Conservation (phyloP, 2,329 filamentous ascomycete species). For the Reticulascus tulasneorum region DNA sequence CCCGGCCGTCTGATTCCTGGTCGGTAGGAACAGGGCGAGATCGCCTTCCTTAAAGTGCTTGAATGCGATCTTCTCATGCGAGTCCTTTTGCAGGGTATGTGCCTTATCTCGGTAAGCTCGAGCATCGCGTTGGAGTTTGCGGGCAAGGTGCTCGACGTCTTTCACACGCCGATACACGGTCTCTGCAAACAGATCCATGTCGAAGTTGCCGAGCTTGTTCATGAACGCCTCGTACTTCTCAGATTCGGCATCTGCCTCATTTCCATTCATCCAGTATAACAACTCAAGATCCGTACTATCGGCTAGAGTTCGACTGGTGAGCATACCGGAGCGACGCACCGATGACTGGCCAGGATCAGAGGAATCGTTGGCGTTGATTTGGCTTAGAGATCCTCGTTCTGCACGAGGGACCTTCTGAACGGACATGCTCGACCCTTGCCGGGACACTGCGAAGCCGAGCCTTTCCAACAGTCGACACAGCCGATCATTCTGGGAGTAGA, state of each 20-base stretch:
- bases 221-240: conserved; percentile 74
- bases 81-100: conserved; percentile 74
- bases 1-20: conserved; percentile 86
- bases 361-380: conserved; percentile 51
- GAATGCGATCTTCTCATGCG: conserved; percentile 94
- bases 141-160: conserved; percentile 87
- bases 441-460: conserved; percentile 76
- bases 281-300: conserved; percentile 67
- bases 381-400: conserved; percentile 45
- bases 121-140: conserved; percentile 89
- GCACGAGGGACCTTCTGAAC: conserved; percentile 68
- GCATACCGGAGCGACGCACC: conserved; percentile 49
- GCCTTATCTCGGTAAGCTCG: conserved; percentile 84
- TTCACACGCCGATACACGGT: conserved; percentile 85
- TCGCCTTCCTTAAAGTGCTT: conserved; percentile 96
- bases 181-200: conserved; percentile 79
- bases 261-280: conserved; percentile 76
- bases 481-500: conserved; percentile 81
- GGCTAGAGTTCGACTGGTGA: conserved; percentile 50
- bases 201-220: conserved; percentile 69
- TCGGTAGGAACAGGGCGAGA: conserved; percentile 88
- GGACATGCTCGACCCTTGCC: conserved; percentile 67
- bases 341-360: conserved; percentile 46
- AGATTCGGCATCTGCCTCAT: conserved; percentile 62
- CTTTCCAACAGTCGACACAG: conserved; percentile 80